Conservation (phyloP, 176 grass and related monocot genomes). For the Avena sativa region DNA sequence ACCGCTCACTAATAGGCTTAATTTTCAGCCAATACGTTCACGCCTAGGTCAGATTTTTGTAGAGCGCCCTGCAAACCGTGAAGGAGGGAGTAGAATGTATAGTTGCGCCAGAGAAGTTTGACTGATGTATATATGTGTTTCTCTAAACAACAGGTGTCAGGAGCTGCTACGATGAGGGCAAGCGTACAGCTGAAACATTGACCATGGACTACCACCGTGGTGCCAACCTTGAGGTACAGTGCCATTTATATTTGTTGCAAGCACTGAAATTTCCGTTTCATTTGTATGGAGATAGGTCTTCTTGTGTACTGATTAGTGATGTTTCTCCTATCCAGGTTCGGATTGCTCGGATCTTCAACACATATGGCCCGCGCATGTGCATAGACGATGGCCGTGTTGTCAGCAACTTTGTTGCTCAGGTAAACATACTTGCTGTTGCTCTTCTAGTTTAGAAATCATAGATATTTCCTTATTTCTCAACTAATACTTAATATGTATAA, state of each 20-base stretch:
- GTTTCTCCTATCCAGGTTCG: slow-evolving; percentile 59
- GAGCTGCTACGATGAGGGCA: slow-evolving; percentile 94
- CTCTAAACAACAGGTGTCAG: slow-evolving; percentile 64
- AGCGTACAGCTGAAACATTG: slow-evolving; percentile 87
- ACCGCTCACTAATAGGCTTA: too few relatives aligned
- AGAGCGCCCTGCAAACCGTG: too few relatives aligned
- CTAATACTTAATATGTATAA: neutral
- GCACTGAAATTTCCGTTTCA: slow-evolving; percentile 33
- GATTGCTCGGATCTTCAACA: slow-evolving; percentile 92
- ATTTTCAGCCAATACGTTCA: too few relatives aligned
- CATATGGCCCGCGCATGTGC: slow-evolving; percentile 92
- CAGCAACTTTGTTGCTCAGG: slow-evolving; percentile 98
- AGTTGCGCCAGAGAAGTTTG: neutral
- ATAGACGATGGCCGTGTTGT: slow-evolving; percentile 96
- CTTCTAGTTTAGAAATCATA: neutral
- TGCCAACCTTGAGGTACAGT: slow-evolving; percentile 75
- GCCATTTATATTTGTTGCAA: neutral
- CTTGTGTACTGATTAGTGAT: neutral
- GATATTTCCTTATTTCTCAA: neutral
- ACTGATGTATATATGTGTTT: slow-evolving; percentile 40
- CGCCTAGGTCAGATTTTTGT: too few relatives aligned
- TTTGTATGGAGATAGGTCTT: neutral
- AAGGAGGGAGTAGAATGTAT: too few relatives aligned
- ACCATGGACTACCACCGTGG: slow-evolving; percentile 97
- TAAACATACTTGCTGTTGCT: slow-evolving; percentile 33